Evolutionary conservation across 2,329 filamentous ascomycete species (phyloP).

Genomic region (Thermoascus crustaceus): DNA sequence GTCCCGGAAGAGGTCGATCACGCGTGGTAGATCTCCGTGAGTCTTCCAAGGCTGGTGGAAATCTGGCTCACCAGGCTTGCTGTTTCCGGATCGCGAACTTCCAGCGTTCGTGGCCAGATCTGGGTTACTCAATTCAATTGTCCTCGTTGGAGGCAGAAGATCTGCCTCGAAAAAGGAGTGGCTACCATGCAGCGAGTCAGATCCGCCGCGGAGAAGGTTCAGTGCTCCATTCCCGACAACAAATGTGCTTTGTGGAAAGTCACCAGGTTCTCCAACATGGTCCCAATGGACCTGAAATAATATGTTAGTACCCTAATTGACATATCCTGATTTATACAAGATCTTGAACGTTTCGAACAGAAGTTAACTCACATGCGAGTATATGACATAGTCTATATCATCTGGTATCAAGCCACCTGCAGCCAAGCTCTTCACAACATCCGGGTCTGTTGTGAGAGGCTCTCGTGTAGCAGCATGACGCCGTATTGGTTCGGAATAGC

Average conservation of each 20-base stretch:
- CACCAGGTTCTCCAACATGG: conserved; percentile 33
- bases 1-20: conserved; percentile 24
- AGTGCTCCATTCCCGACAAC: conserved; percentile 27
- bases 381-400: conserved; percentile 36
- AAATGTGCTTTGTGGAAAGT: conserved; percentile 31
- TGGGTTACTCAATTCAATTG: conserved; percentile 16
- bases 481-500: conserved; percentile 15
- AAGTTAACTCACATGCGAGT: conserved; percentile 29
- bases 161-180: conserved; percentile 20
- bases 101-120: conserved; percentile 4
- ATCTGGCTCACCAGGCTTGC: conserved; percentile 4
- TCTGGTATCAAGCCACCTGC: conserved; percentile 25
- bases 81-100: conserved; percentile 3
- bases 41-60: conserved; percentile 14
- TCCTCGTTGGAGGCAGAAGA: conserved; percentile 15
- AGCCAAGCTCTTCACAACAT: conserved; percentile 24
- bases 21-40: conserved; percentile 9
- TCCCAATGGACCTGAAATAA: conserved; percentile 35
- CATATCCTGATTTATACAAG: not conserved
- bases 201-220: conserved; percentile 12
- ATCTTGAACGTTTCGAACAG: no score
- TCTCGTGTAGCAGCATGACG: conserved; percentile 17
- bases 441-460: conserved; percentile 17
- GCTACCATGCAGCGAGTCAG: conserved; percentile 11
- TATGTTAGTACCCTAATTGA: not conserved